Conservation (phyloP, 495 filamentous ascomycete species). For the Neurospora sp. region DNA sequence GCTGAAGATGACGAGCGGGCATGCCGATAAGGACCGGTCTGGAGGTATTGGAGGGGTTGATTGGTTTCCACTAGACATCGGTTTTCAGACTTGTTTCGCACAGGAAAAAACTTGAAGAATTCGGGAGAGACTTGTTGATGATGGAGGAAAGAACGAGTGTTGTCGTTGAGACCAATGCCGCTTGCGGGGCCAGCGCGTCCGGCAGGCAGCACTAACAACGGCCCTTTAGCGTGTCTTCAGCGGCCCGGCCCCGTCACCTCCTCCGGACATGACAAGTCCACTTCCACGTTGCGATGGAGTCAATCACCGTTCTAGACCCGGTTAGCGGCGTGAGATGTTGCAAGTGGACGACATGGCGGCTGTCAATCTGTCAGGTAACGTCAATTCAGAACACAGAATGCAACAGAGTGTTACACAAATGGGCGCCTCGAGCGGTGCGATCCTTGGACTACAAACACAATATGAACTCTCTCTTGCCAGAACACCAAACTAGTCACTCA, state of each 20-base stretch:
- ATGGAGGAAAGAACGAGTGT: neutral
- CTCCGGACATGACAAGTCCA: too few relatives aligned
- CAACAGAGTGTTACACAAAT: too few relatives aligned
- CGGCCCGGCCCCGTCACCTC: neutral
- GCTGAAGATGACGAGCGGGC: neutral
- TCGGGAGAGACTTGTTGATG: neutral
- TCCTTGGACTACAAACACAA: too few relatives aligned
- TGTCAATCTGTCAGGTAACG: neutral
- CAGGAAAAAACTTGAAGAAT: neutral
- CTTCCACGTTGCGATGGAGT: neutral
- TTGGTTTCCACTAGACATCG: neutral
- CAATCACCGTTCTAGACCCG: neutral
- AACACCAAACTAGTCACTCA: neutral
- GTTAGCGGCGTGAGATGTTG: neutral
- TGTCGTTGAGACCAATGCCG: neutral
- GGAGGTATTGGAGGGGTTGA: neutral
- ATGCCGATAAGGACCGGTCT: neutral
- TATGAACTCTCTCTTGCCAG: too few relatives aligned
- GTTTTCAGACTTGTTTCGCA: neutral
- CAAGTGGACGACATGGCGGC: neutral
- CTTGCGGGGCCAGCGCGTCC: neutral
- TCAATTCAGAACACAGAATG: neutral
- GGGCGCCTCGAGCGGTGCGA: too few relatives aligned
- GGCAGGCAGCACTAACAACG: neutral
- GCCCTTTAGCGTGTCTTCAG: neutral